Evolutionary conservation across 495 filamentous ascomycete genomes (phyloP).

Genomic region (Xylaria sp.): DNA sequence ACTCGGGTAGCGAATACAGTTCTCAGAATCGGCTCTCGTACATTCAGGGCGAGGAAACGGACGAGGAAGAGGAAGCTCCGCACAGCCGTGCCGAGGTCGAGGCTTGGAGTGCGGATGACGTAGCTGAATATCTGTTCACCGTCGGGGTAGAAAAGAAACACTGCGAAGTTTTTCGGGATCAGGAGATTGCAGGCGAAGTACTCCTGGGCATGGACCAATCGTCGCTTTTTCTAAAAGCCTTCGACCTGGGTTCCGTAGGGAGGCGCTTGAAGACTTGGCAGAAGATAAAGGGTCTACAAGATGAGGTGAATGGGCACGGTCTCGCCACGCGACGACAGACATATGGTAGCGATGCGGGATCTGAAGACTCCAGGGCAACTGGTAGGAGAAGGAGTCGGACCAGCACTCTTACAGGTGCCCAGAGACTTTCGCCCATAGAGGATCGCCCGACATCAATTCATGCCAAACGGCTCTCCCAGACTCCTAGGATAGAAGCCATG

Average conservation of each 20-base stretch:
- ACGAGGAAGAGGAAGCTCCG: conserved; percentile 66
- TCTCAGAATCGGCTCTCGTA: conserved; percentile 83
- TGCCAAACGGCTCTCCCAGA: conserved; percentile 52
- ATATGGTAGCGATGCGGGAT: conserved; percentile 61
- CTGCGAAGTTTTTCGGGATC: conserved; percentile 92
- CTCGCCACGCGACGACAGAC: conserved; percentile 51
- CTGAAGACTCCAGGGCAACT: conserved; percentile 49
- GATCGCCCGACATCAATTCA: conserved; percentile 49
- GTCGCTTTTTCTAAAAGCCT: conserved; percentile 90
- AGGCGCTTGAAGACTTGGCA: conserved; percentile 92
- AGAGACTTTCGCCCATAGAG: conserved; percentile 55
- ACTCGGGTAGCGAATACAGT: conserved; percentile 91
- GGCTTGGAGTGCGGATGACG: conserved; percentile 76
- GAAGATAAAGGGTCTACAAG: conserved; percentile 86
- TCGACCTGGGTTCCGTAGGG: conserved; percentile 91
- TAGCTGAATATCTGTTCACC: conserved; percentile 84
- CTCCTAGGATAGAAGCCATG: conserved; percentile 48
- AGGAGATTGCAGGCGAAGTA: conserved; percentile 95
- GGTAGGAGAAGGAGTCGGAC: conserved; percentile 52
- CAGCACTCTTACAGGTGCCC: conserved; percentile 81
- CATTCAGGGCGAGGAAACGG: conserved; percentile 87
- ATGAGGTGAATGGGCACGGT: conserved; percentile 67
- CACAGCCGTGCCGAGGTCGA: conserved; percentile 71
- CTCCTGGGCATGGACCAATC: conserved; percentile 93
- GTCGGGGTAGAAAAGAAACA: conserved; percentile 81